Evolutionary conservation across 23 red algal genomes (phyloP).

Genomic region (Gracilaria caudata): DNA sequence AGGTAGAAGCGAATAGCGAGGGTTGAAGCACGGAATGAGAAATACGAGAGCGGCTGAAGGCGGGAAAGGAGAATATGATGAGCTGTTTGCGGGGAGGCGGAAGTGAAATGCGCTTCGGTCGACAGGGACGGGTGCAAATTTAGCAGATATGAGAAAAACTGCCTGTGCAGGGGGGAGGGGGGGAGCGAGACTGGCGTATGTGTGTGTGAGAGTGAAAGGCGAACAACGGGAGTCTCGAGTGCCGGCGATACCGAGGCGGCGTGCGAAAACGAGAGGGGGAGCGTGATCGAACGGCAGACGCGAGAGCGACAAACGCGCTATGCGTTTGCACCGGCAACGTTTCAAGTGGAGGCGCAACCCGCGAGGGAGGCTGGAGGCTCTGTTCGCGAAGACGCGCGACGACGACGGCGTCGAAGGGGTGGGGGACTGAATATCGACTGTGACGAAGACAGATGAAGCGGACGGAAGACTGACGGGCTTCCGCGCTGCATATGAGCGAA

Average conservation of each 20-base stretch:
- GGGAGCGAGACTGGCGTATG: not conserved
- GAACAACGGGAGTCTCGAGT: constrained; percentile 16
- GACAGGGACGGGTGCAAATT: not conserved
- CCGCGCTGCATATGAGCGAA: too few relatives aligned
- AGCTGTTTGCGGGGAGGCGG: not conserved
- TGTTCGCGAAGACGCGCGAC: too few relatives aligned
- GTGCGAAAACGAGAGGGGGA: not conserved
- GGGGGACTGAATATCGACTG: too few relatives aligned
- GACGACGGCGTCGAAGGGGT: not conserved
- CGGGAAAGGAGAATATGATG: not conserved
- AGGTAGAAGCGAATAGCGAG: not conserved
- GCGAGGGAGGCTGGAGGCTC: not conserved
- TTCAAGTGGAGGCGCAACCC: not conserved
- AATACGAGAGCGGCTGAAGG: constrained; percentile 19
- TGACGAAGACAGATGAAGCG: too few relatives aligned
- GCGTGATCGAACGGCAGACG: not conserved
- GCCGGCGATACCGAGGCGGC: not conserved
- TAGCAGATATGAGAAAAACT: not conserved
- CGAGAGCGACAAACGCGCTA: not conserved
- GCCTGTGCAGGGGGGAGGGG: not conserved
- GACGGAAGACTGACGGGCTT: too few relatives aligned
- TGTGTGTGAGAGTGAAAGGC: not conserved
- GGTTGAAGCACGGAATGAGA: not conserved
- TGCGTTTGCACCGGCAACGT: not conserved
- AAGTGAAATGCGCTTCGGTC: not conserved